Evolutionary conservation across 768 basidiomycete genomes (phyloP), one percentile per base, ranked within the genome.

Genomic region (Tricholoma matsutake): DNA sequence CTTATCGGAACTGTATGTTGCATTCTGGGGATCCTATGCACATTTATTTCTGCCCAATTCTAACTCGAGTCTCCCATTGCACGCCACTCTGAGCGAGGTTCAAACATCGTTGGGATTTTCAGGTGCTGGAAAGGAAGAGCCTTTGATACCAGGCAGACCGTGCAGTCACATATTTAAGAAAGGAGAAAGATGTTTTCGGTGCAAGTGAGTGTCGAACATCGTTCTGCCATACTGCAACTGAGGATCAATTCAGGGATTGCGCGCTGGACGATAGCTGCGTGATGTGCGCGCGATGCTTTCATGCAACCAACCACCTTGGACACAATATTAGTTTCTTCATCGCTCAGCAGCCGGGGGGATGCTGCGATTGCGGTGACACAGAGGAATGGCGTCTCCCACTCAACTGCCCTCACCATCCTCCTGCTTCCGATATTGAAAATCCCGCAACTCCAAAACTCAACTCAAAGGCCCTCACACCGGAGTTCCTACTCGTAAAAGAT

Each of bases 251-350:
- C 68, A 97, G 96, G 71, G 95, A 97, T 66, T 98, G 96, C 73
- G 88, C 91, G 1, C 76, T 91, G 56, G 92, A 97, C 66, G 89
- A 94, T 58, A 92, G 89, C 65, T 96, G 91, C 67, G 94, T 97
- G 10, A 79, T 98, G 28, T 98, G 96, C 71, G 81, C 91, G 1
- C 82, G 83, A 53, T 98, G 97, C 73, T 98, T 96, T 76, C 88
- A 92, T 66, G 84, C 90, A 1, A 90, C 91, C n/a, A 82, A 89
- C 59, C 96, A 98, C 70, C 76, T 78, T 20, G 87, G 86, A 49
- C 96, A 98, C 76, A 96, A 94, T 64, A 87, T 98, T 66, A 89
- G 90, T 61, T 96, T 98, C 78, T 94, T 92, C 73, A 90, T 96
- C 65, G 88, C 91, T 7, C 92, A 92, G 60, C 94, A 97, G 66